Conservation (phyloP, 352 stramenopile genomes). For the Globisporangium paroecandrum region DNA sequence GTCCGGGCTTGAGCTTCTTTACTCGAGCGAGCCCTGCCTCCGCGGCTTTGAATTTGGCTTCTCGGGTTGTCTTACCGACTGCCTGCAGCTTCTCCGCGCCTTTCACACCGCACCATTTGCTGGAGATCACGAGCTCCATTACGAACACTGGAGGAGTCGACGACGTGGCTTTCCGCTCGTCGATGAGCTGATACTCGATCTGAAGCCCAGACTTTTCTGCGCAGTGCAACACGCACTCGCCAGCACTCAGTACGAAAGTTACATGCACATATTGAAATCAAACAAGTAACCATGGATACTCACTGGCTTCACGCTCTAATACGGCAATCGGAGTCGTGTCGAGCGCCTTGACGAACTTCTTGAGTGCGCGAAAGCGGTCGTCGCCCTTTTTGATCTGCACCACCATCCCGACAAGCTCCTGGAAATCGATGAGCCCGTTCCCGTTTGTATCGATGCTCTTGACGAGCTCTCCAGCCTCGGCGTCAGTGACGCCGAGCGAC, state of each 20-base stretch:
- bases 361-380: constrained; percentile 37
- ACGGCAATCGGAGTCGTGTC: constrained; percentile 59
- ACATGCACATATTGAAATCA: not conserved
- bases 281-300: not conserved
- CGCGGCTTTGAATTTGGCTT: constrained; percentile 72
- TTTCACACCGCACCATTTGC: constrained; percentile 45
- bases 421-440: constrained; percentile 61
- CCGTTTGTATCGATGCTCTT: constrained; percentile 52
- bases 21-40: constrained; percentile 51
- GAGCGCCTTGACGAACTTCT: constrained; percentile 44
- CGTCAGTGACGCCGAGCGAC: constrained; percentile 40
- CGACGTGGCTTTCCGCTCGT: constrained; percentile 37
- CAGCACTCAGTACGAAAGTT: not conserved
- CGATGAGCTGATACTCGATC: constrained; percentile 47
- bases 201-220: constrained; percentile 50
- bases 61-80: constrained; percentile 49
- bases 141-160: constrained; percentile 31
- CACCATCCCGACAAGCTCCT: constrained; percentile 55
- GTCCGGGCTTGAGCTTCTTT: constrained; percentile 57
- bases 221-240: not conserved
- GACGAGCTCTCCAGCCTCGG: constrained; percentile 46
- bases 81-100: constrained; percentile 37
- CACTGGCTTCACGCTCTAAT: constrained; percentile 55
- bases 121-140: constrained; percentile 48
- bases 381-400: constrained; percentile 55